phyloP scores from a whole-genome alignment of 1,284 basidiomycete species.

The Apiotrichum gamsii region DNA sequence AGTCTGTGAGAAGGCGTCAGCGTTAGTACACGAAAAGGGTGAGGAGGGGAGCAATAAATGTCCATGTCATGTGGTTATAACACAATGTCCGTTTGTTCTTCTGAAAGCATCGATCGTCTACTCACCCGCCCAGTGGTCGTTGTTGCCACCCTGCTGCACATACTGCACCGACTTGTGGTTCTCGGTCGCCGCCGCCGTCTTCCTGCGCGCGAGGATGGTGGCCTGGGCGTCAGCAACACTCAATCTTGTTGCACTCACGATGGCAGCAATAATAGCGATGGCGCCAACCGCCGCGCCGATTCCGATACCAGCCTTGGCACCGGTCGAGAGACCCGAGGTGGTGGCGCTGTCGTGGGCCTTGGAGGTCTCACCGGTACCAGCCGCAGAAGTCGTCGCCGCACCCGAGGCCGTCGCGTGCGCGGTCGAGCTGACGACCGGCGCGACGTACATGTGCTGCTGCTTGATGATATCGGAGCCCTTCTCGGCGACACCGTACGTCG shows the following conservation, averaged over 20 bases:
- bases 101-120: not conserved
- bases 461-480: slow-evolving; percentile 60
- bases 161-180: slow-evolving; percentile 17
- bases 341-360: not conserved
- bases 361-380: slow-evolving; percentile 2
- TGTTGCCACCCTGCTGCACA: slow-evolving; percentile 4
- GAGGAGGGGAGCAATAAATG: too few species aligned
- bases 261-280: slow-evolving; percentile 23
- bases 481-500: slow-evolving; percentile 66
- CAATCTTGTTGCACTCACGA: slow-evolving; percentile 12
- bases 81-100: not conserved
- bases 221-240: not conserved
- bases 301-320: slow-evolving; percentile 39
- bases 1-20: not conserved
- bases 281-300: slow-evolving; percentile 35
- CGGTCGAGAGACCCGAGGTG: slow-evolving; percentile 12
- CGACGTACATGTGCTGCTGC: slow-evolving; percentile 6
- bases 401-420: not conserved
- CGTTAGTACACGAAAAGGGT: not conserved
- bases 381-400: not conserved
- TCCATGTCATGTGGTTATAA: too few species aligned
- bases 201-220: slow-evolving; percentile 12
- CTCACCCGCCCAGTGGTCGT: slow-evolving; percentile 6
- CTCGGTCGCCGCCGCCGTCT: slow-evolving; percentile 1
- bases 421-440: not conserved